Percentiles rank a stretch among this genome's conserved stretches.
Conservation (phyloP, 2,329 filamentous ascomycete species). For the Aureobasidium subglaciale region DNA sequence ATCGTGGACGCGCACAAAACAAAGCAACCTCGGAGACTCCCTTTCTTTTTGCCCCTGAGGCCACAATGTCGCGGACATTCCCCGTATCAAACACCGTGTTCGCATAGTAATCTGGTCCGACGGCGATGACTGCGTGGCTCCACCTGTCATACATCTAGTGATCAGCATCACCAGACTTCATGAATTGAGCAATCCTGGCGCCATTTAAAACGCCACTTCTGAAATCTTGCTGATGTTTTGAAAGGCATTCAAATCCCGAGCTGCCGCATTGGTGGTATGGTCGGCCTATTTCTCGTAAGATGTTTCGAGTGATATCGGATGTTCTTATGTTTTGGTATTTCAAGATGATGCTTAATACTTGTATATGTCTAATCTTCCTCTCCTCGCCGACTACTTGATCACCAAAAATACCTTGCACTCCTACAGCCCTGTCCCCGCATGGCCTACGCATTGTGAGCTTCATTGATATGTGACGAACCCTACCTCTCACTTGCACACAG, state of each 20-base stretch:
- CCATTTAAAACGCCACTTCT: neutral
- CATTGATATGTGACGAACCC: too few relatives aligned
- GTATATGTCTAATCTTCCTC: too few relatives aligned
- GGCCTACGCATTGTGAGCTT: too few relatives aligned
- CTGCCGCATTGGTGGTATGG: neutral
- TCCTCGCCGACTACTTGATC: too few relatives aligned
- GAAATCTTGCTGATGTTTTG: neutral
- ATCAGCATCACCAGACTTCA: neutral
- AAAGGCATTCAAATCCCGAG: neutral
- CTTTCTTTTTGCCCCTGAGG: neutral
- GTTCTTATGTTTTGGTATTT: neutral
- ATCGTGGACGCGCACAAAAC: neutral
- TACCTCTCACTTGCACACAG: too few relatives aligned
- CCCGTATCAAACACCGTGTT: neutral
- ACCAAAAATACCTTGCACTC: too few relatives aligned
- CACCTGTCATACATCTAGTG: neutral
- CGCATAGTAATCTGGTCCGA: neutral
- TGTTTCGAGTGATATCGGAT: neutral
- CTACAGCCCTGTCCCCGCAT: too few relatives aligned
- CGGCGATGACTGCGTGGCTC: neutral
- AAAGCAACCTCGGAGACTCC: neutral
- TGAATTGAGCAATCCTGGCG: neutral
- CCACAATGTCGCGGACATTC: neutral
- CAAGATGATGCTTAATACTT: neutral
- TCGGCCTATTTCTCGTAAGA: slow-evolving; percentile 5